Evolutionary conservation across 2,329 filamentous ascomycete genomes (phyloP), one percentile per base, ranked within the genome.

Genomic region (Fusarium protoensiforme): DNA sequence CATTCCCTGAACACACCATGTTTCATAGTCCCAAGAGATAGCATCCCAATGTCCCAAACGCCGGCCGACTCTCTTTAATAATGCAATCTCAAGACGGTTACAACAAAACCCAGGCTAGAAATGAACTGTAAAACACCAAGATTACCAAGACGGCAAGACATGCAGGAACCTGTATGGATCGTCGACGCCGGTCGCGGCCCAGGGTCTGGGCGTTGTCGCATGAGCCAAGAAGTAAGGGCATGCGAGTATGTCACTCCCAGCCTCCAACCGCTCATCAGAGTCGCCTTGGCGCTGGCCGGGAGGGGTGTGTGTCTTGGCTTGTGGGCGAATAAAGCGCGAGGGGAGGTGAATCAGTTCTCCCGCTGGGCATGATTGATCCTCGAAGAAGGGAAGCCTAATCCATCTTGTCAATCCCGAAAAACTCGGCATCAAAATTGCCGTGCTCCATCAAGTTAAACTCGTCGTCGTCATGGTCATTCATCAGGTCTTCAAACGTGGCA

Each of bases 401-500:
- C 18, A 74, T 59, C 41, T 77, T 74, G 38, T 81, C 78, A 4
- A 86, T 78, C 8, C 81, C 83, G 71, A 88, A 88, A 67, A 84
- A 88, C 4, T 82, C 80, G 24, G 84, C 80, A 67, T 89, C 86
- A 65, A 86, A 87, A 56, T 86, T 84, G 9, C 82, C 84, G 73
- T 85, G 84, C 61, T 83, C 83, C 74, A 85, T 81, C 60, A 76
- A 64, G 46, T 85, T 83, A 67, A 84, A 84, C 14, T 67, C 64
- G 9, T 74, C 65, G 77, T 73, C 60, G 31, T 83, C 66, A 22
- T 85, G 86, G 70, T 79, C 80, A 57, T 80, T 80, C 77, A 85
- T 89, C 67, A 89, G 79, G 67, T 88, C 85, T 67, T 89, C 85
- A 69, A 89, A 89, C 31, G 85, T 85, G 41, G 82, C 78, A 22